phyloP scores from a whole-genome alignment of 352 stramenopile genomes.

The Peronosclerospora sorghi region DNA sequence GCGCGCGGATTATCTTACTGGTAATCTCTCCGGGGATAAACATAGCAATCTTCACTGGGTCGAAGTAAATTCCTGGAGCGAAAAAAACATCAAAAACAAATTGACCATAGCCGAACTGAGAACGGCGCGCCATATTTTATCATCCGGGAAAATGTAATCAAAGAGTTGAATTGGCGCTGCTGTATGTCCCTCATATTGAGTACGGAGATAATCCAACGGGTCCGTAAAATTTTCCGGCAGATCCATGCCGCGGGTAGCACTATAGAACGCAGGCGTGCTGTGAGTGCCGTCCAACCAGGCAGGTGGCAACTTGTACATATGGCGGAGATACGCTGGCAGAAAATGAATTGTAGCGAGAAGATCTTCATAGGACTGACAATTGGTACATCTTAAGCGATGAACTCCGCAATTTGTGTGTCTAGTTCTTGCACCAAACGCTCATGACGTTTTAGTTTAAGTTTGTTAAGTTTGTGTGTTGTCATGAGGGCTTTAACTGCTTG shows the following conservation, averaged over 20 bases:
- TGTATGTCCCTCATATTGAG: background rate
- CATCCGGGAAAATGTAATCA: background rate
- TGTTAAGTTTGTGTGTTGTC: background rate
- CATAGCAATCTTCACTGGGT: slow-evolving; percentile 4
- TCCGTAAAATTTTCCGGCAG: background rate
- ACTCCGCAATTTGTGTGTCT: background rate
- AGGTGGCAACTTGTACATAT: background rate
- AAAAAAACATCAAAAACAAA: slow-evolving; percentile 5
- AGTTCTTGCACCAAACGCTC: background rate
- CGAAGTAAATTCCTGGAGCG: slow-evolving; percentile 2
- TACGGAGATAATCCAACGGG: background rate
- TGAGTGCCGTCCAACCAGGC: background rate
- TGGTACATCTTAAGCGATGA: background rate
- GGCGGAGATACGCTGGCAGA: background rate
- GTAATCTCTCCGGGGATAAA: background rate
- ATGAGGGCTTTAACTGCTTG: background rate
- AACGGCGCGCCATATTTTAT: background rate
- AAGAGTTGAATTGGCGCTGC: background rate
- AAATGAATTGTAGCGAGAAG: background rate
- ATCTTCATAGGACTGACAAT: background rate
- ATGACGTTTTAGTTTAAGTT: background rate
- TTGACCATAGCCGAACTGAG: background rate
- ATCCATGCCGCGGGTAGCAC: background rate
- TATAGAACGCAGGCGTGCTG: background rate
- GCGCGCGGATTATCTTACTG: background rate